Evolutionary conservation across 2,329 filamentous ascomycete species (phyloP).

Genomic region (Alternaria longipes): DNA sequence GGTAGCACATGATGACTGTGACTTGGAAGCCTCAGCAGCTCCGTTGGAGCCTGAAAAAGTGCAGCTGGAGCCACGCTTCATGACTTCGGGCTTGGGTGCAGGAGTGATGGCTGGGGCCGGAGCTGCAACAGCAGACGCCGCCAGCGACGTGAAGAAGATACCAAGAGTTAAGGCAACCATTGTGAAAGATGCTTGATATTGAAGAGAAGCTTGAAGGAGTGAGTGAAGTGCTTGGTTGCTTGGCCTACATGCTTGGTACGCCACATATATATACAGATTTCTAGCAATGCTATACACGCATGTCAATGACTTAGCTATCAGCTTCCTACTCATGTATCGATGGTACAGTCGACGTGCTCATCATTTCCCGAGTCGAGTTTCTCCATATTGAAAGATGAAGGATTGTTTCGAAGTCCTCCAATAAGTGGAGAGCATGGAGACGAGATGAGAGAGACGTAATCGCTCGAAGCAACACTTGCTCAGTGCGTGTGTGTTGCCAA

Average conservation of each 20-base stretch:
- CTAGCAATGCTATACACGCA: neutral
- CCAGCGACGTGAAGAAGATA: constrained; percentile 29
- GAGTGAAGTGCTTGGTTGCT: constrained; percentile 20
- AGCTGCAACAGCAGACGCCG: constrained; percentile 31
- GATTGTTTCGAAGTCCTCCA: constrained; percentile 16
- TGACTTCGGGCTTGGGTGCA: constrained; percentile 25
- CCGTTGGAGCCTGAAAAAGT: constrained; percentile 60
- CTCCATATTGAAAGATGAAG: constrained; percentile 21
- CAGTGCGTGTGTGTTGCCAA: neutral
- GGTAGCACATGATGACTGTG: constrained; percentile 62
- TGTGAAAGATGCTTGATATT: constrained; percentile 9
- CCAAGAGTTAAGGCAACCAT: constrained; percentile 28
- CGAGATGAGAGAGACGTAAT: neutral
- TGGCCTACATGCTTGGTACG: constrained; percentile 25
- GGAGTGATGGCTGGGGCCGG: constrained; percentile 35
- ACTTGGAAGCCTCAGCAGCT: constrained; percentile 57
- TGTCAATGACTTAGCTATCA: neutral
- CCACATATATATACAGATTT: constrained; percentile 18
- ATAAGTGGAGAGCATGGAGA: neutral
- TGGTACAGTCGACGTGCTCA: neutral
- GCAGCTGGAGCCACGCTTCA: constrained; percentile 53
- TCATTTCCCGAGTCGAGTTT: constrained; percentile 6
- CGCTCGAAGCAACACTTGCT: neutral
- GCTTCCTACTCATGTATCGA: neutral
- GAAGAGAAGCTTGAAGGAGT: constrained; percentile 15